Evolutionary conservation across 441 rosid genomes (phyloP), one percentile per base, ranked within the genome.

Genomic region (Mallotus repandus): DNA sequence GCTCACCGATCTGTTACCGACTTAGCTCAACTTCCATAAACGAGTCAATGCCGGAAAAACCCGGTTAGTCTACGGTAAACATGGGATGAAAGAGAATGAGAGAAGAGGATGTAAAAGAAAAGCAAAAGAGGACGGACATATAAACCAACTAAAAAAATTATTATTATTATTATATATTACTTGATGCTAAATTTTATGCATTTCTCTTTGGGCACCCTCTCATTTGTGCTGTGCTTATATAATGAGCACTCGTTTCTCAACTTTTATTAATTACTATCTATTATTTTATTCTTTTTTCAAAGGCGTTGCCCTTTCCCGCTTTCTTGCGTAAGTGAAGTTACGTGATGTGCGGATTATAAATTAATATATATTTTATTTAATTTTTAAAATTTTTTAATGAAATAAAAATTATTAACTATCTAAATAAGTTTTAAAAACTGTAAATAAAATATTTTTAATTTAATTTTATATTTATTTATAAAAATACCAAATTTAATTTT

Each of bases 21-120:
- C 77, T 76, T 70, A 75, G 82, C 80, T 79, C 58, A 71, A n/a
- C 25, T 41, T 70, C 50, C 81, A 52, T 69, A 76, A 78, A 74
- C 70, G 80, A 84, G 86, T 86, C 88, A 87, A 87, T 89, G 92
- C 84, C 81, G 80, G 81, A 85, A 68, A 84, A 69, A 72, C 74
- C 76, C 77, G 71, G 85, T 80, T 75, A 52, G 75, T 77, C 76
- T 72, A 66, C 69, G 76, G 80, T 56, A 72, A 79, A 66, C 41
- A 38, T 43, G n/a, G 73, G 43, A 54, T 35, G 67, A 19, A 45
- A 35, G 38, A 57, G 64, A 73, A 48, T 46, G 58, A 57, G 55
- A 71, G 61, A 81, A 61, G 77, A 68, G n/a, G 55, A 74, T 63
- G 48, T 70, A 58, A 25, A 55, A 73, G 22, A 53, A 18, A 7